These are phyloP conservation scores for Metschnikowia borealis DNA, from an alignment of 805 yeast species.

Conservation along the genomic window DNA sequence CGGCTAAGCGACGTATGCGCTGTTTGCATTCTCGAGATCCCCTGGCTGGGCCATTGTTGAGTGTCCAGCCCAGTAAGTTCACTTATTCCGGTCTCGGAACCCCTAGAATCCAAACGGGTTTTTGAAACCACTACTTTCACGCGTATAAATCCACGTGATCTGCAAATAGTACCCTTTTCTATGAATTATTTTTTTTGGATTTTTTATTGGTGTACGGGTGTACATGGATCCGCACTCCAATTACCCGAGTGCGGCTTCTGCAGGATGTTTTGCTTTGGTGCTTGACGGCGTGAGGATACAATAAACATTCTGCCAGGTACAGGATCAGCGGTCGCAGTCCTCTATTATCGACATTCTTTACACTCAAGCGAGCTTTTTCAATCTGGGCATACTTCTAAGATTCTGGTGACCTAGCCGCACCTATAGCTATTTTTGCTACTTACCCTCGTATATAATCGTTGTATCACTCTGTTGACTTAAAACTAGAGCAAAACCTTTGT, in stretches of 20 bases:
- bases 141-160: not conserved
- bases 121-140: not conserved
- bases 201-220: not conserved
- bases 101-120: too few species aligned
- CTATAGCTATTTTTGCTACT: not conserved
- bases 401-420: not conserved
- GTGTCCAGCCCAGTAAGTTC: too few species aligned
- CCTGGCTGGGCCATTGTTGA: too few species aligned
- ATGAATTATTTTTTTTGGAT: too few species aligned
- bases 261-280: not conserved
- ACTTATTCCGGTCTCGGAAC: too few species aligned
- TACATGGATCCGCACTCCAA: not conserved
- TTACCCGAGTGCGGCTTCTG: not conserved
- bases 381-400: conserved; percentile 2
- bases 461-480: conserved; percentile 3
- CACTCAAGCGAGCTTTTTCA: not conserved
- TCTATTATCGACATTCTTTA: not conserved
- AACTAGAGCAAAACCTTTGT: conserved; percentile 7
- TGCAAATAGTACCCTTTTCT: too few species aligned
- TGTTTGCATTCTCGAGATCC: not conserved
- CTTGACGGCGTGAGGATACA: not conserved
- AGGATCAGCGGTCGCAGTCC: conserved; percentile 3
- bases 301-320: conserved; percentile 1
- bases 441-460: not conserved
- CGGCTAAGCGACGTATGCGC: not conserved